phyloP scores from a whole-genome alignment of 371 early-diverging fungal genomes.

The Mortierella sp. region DNA sequence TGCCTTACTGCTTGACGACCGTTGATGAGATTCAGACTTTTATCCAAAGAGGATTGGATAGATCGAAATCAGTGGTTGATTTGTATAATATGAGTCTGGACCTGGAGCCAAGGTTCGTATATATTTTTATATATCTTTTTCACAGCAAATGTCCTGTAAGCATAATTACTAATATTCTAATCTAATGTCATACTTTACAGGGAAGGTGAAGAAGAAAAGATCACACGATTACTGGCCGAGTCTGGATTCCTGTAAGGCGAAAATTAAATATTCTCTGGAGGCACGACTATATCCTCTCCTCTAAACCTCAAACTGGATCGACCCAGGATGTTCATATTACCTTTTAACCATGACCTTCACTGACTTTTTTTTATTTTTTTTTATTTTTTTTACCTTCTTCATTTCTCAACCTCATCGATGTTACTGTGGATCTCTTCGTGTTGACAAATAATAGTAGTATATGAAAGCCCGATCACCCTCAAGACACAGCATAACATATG shows the following conservation, averaged over 20 bases:
- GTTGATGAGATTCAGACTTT: slow-evolving; percentile 90
- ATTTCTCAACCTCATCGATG: neutral
- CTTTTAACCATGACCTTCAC: neutral
- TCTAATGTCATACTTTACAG: slow-evolving; percentile 37
- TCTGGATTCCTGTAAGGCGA: slow-evolving; percentile 83
- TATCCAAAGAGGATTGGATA: slow-evolving; percentile 69
- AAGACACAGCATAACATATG: too few species aligned
- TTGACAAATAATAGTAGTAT: too few species aligned
- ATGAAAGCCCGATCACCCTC: too few species aligned
- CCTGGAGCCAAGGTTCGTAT: slow-evolving; percentile 82
- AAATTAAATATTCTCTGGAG: neutral
- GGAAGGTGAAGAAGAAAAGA: slow-evolving; percentile 92
- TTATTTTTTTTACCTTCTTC: slow-evolving; percentile 5
- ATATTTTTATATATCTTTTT: too few species aligned
- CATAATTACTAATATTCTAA: neutral
- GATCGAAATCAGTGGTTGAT: slow-evolving; percentile 63
- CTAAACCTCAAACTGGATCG: neutral
- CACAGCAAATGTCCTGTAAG: too few species aligned
- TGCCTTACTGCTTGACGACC: slow-evolving; percentile 78
- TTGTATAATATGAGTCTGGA: slow-evolving; percentile 82
- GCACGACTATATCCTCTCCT: neutral
- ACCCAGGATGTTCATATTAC: slow-evolving; percentile 1
- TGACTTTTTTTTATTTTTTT: neutral
- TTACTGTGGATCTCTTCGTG: too few species aligned
- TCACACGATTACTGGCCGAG: slow-evolving; percentile 86